These are phyloP conservation scores for Russula abietina DNA, from an alignment of 768 basidiomycete genomes.

Conservation along the genomic window DNA sequence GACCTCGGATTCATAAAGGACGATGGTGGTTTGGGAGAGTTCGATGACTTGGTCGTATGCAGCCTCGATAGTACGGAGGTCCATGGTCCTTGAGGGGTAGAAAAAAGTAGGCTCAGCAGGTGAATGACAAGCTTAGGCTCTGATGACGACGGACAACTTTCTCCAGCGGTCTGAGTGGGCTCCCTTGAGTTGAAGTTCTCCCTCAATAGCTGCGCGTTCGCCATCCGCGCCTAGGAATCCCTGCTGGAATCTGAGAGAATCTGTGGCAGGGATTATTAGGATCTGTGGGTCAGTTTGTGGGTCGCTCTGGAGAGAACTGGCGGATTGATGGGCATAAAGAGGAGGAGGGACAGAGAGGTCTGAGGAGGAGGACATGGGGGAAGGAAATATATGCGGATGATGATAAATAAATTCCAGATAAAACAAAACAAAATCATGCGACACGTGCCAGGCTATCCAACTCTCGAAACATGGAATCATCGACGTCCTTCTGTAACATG, in stretches of 20 bases:
- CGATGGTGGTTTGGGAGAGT: slow-evolving; percentile 50
- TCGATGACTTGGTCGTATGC: slow-evolving; percentile 60
- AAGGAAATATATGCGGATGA: background rate
- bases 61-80: slow-evolving; percentile 60
- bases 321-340: slow-evolving; percentile 17
- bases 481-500: slow-evolving; percentile 65
- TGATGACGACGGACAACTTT: slow-evolving; percentile 58
- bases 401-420: background rate
- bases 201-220: slow-evolving; percentile 78
- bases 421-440: slow-evolving; percentile 35
- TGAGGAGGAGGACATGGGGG: slow-evolving; percentile 13
- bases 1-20: slow-evolving; percentile 45
- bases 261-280: slow-evolving; percentile 63
- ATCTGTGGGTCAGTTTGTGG: slow-evolving; percentile 46
- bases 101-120: slow-evolving; percentile 22
- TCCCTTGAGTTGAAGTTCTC: slow-evolving; percentile 81
- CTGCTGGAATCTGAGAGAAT: slow-evolving; percentile 75
- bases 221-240: slow-evolving; percentile 81
- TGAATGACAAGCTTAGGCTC: slow-evolving; percentile 9
- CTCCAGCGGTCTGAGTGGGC: slow-evolving; percentile 49
- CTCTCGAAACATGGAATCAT: slow-evolving; percentile 69
- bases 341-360: slow-evolving; percentile 15
- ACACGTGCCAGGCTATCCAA: slow-evolving; percentile 73
- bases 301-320: background rate
- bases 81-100: slow-evolving; percentile 46